Base-by-base conservation (phyloP, 2,329 filamentous ascomycete species). In the Podosphaera aphanis region DNA sequence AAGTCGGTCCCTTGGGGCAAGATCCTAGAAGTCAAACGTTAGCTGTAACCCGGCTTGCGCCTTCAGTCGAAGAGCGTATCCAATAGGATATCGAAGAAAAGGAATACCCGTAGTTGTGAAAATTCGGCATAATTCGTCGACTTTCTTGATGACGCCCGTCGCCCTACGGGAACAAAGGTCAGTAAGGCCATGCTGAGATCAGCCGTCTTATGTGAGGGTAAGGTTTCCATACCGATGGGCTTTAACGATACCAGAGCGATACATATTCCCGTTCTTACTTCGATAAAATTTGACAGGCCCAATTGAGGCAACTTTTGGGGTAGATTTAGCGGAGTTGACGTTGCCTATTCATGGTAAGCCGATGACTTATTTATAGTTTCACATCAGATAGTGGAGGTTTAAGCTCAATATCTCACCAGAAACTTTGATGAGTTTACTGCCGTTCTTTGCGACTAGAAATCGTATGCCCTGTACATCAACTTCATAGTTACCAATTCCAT, bases 201-300 rank as follows among this genome's bases (percentile, higher is more conserved):
- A 19, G 16, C 19, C 20, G 11, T 15, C 13, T 16, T 18, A 3
- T 36, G 27, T 37, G 20, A 43, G 20, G 5, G 15, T 39, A 21
- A 27, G 2, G 11, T 19, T 7, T 57, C 69, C 76, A 63, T 74
- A 88, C 82, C 74, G 77, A 61, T 83, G 79, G 50, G 77, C 76
- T 59, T 78, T 77, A 49, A 88, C 71, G 47, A 84, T 69, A 51
- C 80, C 77, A 56, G 80, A 71, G 46, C 83, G 79, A 57, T 86
- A 79, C 21, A 93, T 71, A 54, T 93, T 93, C 50, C 85, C 85
- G 54, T 79, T 80, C 60, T 88, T 92, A 61, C 83, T 93, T 52
- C 85, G 74, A 55, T 83, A 71, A 59, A 93, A 93, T 51, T 73
- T 76, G 55, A 93, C 81, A 37, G 83, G 83, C 45, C 79, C 82